Base-by-base conservation (phyloP, 1,284 basidiomycete genomes). In the Malassezia yamatoensis region DNA sequence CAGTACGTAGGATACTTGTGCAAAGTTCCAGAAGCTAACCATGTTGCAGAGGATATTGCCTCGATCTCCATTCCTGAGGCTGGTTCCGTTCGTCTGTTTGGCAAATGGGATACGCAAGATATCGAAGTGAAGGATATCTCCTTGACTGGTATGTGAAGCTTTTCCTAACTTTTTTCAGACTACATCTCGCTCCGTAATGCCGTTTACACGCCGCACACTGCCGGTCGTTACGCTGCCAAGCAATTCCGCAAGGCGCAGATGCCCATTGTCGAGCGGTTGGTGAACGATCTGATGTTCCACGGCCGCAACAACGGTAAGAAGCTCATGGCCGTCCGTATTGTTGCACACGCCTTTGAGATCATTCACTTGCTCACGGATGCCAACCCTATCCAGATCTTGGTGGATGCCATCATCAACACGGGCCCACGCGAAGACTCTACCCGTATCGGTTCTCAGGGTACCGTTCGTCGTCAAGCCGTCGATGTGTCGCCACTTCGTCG, bases 261-360 rank as follows among this genome's bases (percentile, higher is more conserved):
- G 93, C 94, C 94, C 76, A 94, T 98, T 77, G 94, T 98, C 72
- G 93, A 98, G 81, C 90, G 93, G 76, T 83, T 98, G 70, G 93
- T 98, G 66, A 93, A 96, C 83, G 58, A 54, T 15, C 65, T 73
- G 58, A 74, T 98, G 94, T 98, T 98, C 93, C 96, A 98, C 82
- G 94, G 94, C 68, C 90, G 94, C 79, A 99, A 99, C 87, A 98
- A 94, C 82, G 94, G 94, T 77, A 98, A 98, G 83, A 98, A 98
- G 81, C 85, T 96, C 78, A 82, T 99, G 80, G 87, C 94, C 72
- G 89, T 99, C 79, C 90, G 94, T 79, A 99, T 99, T 74, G 94
- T 99, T 73, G 88, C 90, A 63, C 94, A 99, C 80, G 89, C 94
- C 54, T 99, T 98, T 78, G 94, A 99, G 81, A 94, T 99, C 80